Percentiles rank a stretch among this genome's conserved stretches.
These are phyloP conservation scores for Phaeosphaeriaceae sp. DNA, from an alignment of 2,329 filamentous ascomycete genomes.

Conservation along the genomic window DNA sequence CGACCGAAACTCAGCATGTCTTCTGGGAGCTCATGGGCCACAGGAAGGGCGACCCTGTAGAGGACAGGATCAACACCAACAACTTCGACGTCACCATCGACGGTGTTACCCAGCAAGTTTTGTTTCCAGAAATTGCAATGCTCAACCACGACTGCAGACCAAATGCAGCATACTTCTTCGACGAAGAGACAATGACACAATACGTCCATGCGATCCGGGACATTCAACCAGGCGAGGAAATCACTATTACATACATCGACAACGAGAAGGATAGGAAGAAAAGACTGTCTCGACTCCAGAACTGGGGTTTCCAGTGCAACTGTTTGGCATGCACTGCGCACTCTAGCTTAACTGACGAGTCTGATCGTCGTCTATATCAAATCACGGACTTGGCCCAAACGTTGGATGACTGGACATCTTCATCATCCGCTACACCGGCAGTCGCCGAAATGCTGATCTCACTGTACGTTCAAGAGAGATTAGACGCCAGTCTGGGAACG, in stretches of 20 bases:
- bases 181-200: conserved; percentile 48
- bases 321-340: conserved; percentile 50
- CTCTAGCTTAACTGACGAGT: conserved; percentile 29
- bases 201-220: conserved; percentile 50
- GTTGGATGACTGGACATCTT: conserved; percentile 39
- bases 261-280: conserved; percentile 39
- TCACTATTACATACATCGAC: conserved; percentile 54
- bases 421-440: conserved; percentile 35
- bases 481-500: conserved; percentile 46
- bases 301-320: conserved; percentile 52
- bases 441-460: conserved; percentile 46
- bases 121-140: conserved; percentile 47
- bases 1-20: conserved; percentile 17
- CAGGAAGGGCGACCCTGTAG: conserved; percentile 39
- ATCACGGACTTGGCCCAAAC: conserved; percentile 39
- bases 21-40: conserved; percentile 45
- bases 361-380: conserved; percentile 44
- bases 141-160: conserved; percentile 48
- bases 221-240: conserved; percentile 51
- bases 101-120: conserved; percentile 29
- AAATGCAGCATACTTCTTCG: conserved; percentile 53
- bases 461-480: conserved; percentile 48
- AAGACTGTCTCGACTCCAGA: conserved; percentile 43
- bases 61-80: conserved; percentile 47
- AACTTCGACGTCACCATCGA: conserved; percentile 42